Conservation (phyloP, 306 rosid species). For the Echinosophora koreensis region DNA sequence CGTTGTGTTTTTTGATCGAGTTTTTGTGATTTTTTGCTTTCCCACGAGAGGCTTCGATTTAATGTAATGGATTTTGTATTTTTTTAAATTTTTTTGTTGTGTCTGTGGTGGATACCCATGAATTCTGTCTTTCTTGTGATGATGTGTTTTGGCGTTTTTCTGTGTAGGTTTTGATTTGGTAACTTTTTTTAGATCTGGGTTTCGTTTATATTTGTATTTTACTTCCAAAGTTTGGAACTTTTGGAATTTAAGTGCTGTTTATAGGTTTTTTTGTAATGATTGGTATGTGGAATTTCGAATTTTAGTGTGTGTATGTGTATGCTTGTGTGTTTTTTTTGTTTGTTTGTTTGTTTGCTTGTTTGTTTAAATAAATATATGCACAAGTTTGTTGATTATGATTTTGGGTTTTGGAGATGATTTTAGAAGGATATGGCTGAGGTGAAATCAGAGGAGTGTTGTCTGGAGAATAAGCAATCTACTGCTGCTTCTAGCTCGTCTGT, state of each 20-base stretch:
- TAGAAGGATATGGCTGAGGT: constrained; percentile 68
- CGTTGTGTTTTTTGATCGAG: constrained; percentile 49
- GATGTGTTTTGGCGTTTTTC: not conserved
- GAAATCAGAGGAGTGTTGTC: constrained; percentile 81
- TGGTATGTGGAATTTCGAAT: not conserved
- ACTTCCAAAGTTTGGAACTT: constrained; percentile 45
- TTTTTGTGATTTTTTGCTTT: constrained; percentile 39
- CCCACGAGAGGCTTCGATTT: constrained; percentile 41
- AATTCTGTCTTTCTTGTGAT: constrained; percentile 6
- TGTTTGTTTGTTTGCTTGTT: no score
- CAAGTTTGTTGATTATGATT: constrained; percentile 47
- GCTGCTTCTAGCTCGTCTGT: constrained; percentile 84
- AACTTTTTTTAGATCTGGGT: constrained; percentile 71
- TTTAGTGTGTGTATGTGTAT: no score
- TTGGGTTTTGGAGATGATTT: constrained; percentile 63
- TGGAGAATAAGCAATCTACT: constrained; percentile 90
- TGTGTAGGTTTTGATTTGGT: constrained; percentile 59
- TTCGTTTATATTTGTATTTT: constrained; percentile 47
- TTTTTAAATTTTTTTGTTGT: not conserved
- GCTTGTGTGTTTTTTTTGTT: not conserved
- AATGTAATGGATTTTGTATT: not conserved
- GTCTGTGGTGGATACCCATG: constrained; percentile 28
- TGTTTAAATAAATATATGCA: no score
- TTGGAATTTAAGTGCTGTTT: constrained; percentile 44
- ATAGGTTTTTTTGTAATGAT: constrained; percentile 53